phyloP scores from a whole-genome alignment of 305 asterid species.

The Rubia occidens region DNA sequence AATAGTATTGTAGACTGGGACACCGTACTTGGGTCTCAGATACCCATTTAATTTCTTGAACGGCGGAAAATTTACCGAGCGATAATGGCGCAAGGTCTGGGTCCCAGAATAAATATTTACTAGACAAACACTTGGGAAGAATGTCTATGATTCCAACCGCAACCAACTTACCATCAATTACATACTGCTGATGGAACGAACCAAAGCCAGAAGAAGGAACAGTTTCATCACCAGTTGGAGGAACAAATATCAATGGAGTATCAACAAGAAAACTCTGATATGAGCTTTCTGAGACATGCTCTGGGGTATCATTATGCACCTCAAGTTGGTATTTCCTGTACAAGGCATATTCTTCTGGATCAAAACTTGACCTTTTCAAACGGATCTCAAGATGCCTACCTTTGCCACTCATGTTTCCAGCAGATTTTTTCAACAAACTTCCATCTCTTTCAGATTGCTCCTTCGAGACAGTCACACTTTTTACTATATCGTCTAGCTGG shows the following conservation, averaged over 20 bases:
- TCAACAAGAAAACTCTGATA: constrained; percentile 83
- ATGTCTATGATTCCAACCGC: constrained; percentile 95
- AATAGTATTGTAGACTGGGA: constrained; percentile 83
- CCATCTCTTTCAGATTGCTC: constrained; percentile 22
- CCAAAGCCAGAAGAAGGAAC: constrained; percentile 88
- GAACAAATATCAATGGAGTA: constrained; percentile 62
- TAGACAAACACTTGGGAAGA: constrained; percentile 86
- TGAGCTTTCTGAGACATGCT: constrained; percentile 64
- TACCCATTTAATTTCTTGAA: constrained; percentile 78
- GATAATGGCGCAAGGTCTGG: constrained; percentile 83
- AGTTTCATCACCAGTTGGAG: constrained; percentile 42
- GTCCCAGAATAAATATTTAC: constrained; percentile 98
- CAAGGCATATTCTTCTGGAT: constrained; percentile 76
- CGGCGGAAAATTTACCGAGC: constrained; percentile 88
- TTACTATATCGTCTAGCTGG: constrained; percentile 20
- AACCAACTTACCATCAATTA: constrained; percentile 75
- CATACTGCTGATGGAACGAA: constrained; percentile 96
- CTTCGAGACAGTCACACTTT: constrained; percentile 19
- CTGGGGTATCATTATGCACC: constrained; percentile 83
- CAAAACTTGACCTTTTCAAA: constrained; percentile 60
- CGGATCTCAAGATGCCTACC: constrained; percentile 54
- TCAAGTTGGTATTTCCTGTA: constrained; percentile 75
- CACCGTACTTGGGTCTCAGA: constrained; percentile 59
- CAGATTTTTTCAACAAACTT: constrained; percentile 24
- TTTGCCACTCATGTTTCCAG: constrained; percentile 23